phyloP scores from a whole-genome alignment of 202 grass and related monocot genomes.

The Cymbopogon flexuosus region DNA sequence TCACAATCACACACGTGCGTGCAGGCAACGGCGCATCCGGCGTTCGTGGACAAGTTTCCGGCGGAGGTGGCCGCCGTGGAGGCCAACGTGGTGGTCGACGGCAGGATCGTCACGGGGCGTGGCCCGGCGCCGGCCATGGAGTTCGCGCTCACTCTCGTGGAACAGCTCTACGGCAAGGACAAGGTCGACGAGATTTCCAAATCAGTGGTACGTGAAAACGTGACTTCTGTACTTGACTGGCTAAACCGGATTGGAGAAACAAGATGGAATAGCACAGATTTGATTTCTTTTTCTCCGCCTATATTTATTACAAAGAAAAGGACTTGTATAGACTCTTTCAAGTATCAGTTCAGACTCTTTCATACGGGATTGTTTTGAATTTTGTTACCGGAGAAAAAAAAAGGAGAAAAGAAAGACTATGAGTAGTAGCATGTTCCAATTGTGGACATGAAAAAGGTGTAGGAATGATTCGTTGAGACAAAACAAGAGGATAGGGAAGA shows the following conservation, averaged over 20 bases:
- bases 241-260: background rate
- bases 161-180: constrained; percentile 41
- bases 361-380: no score
- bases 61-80: constrained; percentile 38
- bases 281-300: background rate
- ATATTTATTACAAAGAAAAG: background rate
- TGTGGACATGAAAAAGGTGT: background rate
- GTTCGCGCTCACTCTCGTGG: constrained; percentile 40
- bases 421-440: background rate
- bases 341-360: background rate
- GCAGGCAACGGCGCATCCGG: constrained; percentile 49
- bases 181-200: constrained; percentile 43
- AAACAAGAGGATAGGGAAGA: background rate
- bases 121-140: constrained; percentile 39
- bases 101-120: constrained; percentile 34
- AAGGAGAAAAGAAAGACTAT: background rate
- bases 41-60: constrained; percentile 42
- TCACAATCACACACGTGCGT: background rate
- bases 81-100: constrained; percentile 46
- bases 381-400: no score
- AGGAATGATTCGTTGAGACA: background rate
- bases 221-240: background rate
- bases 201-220: constrained; percentile 23
- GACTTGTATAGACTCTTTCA: background rate
- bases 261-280: background rate